Evolutionary conservation across 805 yeast species (phyloP).

Genomic region (Candida silvicultrix): DNA sequence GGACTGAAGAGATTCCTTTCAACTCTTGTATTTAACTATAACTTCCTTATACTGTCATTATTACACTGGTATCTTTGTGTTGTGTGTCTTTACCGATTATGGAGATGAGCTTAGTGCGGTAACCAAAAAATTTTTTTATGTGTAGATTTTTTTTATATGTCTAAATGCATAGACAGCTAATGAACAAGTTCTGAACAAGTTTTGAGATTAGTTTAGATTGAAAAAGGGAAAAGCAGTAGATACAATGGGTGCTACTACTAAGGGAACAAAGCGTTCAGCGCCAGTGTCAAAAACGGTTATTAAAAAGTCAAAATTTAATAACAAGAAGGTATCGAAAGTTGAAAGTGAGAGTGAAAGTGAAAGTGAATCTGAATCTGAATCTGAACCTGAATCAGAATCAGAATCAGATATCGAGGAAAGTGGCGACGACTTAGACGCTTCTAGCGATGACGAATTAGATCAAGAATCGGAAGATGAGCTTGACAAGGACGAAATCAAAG

Average conservation of each 20-base stretch:
- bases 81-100: too few relatives aligned
- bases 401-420: conserved; percentile 12
- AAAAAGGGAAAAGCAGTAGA: too few relatives aligned
- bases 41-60: too few relatives aligned
- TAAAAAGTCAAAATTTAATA: conserved; percentile 15
- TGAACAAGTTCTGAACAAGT: too few relatives aligned
- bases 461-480: conserved; percentile 21
- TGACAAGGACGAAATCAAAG: conserved; percentile 26
- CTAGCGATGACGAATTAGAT: conserved; percentile 23
- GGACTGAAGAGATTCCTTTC: too few relatives aligned
- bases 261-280: conserved; percentile 19
- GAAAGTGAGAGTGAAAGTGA: conserved; percentile 25
- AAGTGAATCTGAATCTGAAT: conserved; percentile 26
- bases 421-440: conserved; percentile 8
- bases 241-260: conserved; percentile 13
- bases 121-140: conserved; percentile 2
- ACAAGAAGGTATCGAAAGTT: conserved; percentile 23
- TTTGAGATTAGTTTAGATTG: too few relatives aligned
- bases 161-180: too few relatives aligned
- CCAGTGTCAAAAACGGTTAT: conserved; percentile 2
- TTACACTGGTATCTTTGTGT: too few relatives aligned
- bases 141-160: background rate
- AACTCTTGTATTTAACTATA: too few relatives aligned
- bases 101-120: background rate
- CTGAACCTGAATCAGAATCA: conserved; percentile 23